phyloP scores from a whole-genome alignment of 805 yeast species.

The Brettanomyces bruxellensis region DNA sequence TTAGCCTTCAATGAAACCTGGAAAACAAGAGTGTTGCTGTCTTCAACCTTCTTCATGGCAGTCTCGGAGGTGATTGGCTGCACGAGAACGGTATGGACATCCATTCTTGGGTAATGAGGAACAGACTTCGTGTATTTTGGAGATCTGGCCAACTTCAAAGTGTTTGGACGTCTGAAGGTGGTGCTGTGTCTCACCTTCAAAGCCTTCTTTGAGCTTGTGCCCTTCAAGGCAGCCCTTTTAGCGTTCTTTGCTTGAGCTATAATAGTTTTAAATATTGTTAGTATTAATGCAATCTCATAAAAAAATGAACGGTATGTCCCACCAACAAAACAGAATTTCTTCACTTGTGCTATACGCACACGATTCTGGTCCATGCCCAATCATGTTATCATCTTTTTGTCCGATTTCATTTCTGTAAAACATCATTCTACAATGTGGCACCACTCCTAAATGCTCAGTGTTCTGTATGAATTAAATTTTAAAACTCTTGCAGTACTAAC shows the following conservation, averaged over 20 bases:
- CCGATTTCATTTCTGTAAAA: no score
- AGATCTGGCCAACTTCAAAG: conserved; percentile 84
- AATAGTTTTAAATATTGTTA: conserved; percentile 3
- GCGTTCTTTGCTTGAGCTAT: conserved; percentile 84
- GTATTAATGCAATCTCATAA: background rate
- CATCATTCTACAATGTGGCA: no score
- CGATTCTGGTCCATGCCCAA: no score
- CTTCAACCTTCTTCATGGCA: conserved; percentile 99
- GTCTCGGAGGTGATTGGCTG: conserved; percentile 96
- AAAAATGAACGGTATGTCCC: no score
- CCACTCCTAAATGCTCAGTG: no score
- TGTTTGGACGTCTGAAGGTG: conserved; percentile 96
- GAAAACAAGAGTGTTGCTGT: conserved; percentile 98
- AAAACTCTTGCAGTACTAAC: no score
- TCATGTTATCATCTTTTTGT: no score
- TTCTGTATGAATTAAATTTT: no score
- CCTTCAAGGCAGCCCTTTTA: conserved; percentile 97
- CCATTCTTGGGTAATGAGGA: conserved; percentile 96
- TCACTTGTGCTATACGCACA: no score
- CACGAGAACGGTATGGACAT: conserved; percentile 89
- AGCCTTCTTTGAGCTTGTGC: conserved; percentile 86
- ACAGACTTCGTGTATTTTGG: conserved; percentile 97
- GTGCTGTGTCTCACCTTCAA: conserved; percentile 90
- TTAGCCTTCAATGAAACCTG: conserved; percentile 95
- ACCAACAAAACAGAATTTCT: no score